These are phyloP conservation scores for Ceratobasidium sp. DNA, from an alignment of 1,284 basidiomycete species.

Conservation along the genomic window DNA sequence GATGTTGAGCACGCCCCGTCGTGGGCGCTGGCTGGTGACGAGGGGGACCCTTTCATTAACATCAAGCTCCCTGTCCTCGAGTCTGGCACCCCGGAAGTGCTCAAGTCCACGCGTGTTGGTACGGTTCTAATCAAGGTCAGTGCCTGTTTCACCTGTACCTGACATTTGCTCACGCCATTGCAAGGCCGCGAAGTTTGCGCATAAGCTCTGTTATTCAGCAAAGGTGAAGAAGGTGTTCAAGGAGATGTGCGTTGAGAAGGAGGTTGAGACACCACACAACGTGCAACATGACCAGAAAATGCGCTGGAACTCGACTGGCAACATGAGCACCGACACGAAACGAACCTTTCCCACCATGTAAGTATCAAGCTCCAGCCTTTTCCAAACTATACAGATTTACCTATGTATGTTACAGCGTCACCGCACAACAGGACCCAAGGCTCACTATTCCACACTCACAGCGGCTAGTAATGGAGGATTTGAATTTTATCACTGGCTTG, in stretches of 20 bases:
- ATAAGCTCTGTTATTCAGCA: neutral
- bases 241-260: neutral
- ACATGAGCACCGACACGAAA: neutral
- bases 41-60: neutral
- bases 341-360: constrained; percentile 1
- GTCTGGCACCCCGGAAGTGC: neutral
- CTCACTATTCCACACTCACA: neutral
- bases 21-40: neutral
- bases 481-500: neutral
- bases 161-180: neutral
- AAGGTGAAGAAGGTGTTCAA: neutral
- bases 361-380: no score
- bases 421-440: neutral
- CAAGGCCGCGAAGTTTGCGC: neutral
- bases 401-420: neutral
- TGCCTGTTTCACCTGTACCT: neutral
- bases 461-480: neutral
- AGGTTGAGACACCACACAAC: constrained; percentile 1
- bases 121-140: neutral
- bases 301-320: neutral
- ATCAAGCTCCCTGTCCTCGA: neutral
- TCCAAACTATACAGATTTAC: no score
- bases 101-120: neutral
- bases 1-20: neutral
- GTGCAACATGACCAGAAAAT: neutral